Percentiles rank a stretch among this genome's conserved stretches.
Conservation (phyloP, 1,284 basidiomycete genomes). For the Moniliella sp. region DNA sequence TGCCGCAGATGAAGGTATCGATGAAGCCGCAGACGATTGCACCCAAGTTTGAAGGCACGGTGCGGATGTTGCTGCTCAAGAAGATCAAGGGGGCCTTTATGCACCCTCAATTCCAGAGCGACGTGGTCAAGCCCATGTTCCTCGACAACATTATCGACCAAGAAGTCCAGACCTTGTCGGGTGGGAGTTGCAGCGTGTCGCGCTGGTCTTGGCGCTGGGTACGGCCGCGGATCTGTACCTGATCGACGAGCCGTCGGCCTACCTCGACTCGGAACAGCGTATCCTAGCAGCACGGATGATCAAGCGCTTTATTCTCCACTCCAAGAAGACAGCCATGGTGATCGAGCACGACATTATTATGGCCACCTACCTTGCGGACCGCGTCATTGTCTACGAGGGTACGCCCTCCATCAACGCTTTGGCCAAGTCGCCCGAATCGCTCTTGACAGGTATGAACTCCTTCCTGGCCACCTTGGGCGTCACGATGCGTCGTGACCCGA, state of each 20-base stretch:
- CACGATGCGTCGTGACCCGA: constrained; percentile 30
- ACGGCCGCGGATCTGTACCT: constrained; percentile 33
- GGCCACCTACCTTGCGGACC: constrained; percentile 7
- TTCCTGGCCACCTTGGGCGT: constrained; percentile 30
- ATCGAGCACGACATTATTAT: constrained; percentile 23
- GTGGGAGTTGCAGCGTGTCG: constrained; percentile 33
- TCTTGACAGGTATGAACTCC: constrained; percentile 32
- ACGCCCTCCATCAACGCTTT: constrained; percentile 25
- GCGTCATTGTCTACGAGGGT: constrained; percentile 32
- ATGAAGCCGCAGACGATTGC: constrained; percentile 33
- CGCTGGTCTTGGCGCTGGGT: constrained; percentile 27
- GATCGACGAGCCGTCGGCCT: constrained; percentile 32
- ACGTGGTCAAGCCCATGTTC: constrained; percentile 33
- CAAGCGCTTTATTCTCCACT: constrained; percentile 34
- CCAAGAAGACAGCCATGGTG: constrained; percentile 33
- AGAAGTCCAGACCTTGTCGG: constrained; percentile 31
- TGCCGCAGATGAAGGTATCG: constrained; percentile 30
- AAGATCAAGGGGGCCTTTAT: constrained; percentile 32
- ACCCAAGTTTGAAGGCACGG: constrained; percentile 33
- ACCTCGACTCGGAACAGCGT: constrained; percentile 34
- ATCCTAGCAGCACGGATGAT: constrained; percentile 30
- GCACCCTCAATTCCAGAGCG: constrained; percentile 34
- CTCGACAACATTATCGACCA: constrained; percentile 32
- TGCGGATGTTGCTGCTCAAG: constrained; percentile 32
- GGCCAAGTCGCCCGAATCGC: constrained; percentile 23